Evolutionary conservation across 345 rosid species (phyloP).

Genomic region (Lenwebbia sp.): DNA sequence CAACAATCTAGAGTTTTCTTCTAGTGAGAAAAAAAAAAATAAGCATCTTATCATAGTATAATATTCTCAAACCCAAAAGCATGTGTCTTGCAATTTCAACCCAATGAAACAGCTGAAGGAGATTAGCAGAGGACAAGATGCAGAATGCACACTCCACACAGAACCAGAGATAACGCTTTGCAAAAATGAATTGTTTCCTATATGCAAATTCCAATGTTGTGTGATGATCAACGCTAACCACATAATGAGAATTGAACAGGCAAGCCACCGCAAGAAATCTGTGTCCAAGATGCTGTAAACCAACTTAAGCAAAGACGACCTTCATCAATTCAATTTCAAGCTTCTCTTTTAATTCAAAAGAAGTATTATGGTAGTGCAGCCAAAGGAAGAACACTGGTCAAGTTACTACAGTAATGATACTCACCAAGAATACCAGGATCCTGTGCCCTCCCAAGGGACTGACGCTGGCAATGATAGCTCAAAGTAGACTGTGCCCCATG

Average conservation of each 20-base stretch:
- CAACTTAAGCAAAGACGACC: neutral
- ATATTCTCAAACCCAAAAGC: neutral
- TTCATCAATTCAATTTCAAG: neutral
- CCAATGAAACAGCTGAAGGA: neutral
- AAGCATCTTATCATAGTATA: neutral
- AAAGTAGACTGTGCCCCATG: slow-evolving; percentile 18
- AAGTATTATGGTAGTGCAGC: neutral
- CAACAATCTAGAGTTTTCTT: neutral
- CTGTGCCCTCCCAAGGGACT: slow-evolving; percentile 1
- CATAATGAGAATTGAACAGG: neutral
- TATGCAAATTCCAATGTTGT: neutral
- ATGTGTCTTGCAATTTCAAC: neutral
- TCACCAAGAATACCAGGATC: slow-evolving; percentile 31
- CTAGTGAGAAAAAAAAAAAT: neutral
- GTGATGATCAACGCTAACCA: neutral
- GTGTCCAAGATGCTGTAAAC: neutral
- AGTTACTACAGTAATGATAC: neutral
- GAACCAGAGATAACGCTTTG: neutral
- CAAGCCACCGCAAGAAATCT: neutral
- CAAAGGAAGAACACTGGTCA: neutral
- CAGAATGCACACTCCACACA: neutral
- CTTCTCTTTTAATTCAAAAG: neutral
- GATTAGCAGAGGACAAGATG: neutral
- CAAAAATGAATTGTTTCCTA: neutral
- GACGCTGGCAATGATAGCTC: slow-evolving; percentile 14